phyloP scores from a whole-genome alignment of 148 eudicot species.

The Nepenthes mirabilis region DNA sequence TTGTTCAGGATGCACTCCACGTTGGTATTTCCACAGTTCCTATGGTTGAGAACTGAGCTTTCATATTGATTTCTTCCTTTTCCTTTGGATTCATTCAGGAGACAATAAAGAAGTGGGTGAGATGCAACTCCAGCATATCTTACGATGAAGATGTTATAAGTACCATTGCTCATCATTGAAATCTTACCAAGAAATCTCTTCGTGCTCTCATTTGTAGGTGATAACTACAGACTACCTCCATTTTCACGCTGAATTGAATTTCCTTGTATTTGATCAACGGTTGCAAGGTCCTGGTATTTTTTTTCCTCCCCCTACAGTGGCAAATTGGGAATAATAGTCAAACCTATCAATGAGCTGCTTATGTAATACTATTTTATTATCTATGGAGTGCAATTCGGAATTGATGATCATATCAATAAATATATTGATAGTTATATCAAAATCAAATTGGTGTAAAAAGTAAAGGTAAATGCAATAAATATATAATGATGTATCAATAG shows the following conservation, averaged over 20 bases:
- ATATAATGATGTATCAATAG: too few relatives aligned
- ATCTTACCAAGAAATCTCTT: not conserved
- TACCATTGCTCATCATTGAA: conserved; percentile 5
- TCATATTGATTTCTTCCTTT: not conserved
- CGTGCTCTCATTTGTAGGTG: conserved; percentile 11
- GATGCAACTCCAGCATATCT: conserved; percentile 1
- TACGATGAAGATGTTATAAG: not conserved
- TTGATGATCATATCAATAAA: too few relatives aligned
- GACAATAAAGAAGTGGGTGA: conserved; percentile 5
- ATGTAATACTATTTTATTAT: too few relatives aligned
- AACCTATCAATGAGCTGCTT: too few relatives aligned
- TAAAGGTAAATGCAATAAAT: too few relatives aligned
- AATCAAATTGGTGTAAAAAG: too few relatives aligned
- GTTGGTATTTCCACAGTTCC: conserved; percentile 1
- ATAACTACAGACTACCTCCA: not conserved
- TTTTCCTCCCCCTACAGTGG: too few relatives aligned
- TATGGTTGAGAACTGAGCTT: not conserved
- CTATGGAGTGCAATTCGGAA: too few relatives aligned
- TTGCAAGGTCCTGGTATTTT: too few relatives aligned
- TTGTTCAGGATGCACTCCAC: conserved; percentile 6
- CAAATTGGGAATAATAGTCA: too few relatives aligned
- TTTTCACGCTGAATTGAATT: not conserved
- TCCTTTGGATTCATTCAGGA: conserved; percentile 4
- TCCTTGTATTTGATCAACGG: not conserved
- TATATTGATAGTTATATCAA: too few relatives aligned